Percentiles rank a stretch among this genome's conserved stretches.
These are phyloP conservation scores for Penicillium decumbens DNA, from an alignment of 2,329 filamentous ascomycete species.

Conservation along the genomic window DNA sequence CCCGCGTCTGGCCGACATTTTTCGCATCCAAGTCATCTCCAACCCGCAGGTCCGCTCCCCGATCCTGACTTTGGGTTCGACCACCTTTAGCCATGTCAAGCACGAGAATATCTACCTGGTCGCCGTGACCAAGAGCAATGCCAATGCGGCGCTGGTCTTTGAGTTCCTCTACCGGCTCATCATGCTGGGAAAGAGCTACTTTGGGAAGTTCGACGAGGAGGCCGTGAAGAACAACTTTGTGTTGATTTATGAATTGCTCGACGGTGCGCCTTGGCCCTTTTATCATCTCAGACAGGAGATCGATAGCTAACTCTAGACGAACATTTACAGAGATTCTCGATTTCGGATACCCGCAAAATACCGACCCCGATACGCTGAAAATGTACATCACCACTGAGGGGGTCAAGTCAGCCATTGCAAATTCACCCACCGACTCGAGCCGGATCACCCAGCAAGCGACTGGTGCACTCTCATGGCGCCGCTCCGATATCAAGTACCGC, in stretches of 20 bases:
- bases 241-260: conserved; percentile 91
- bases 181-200: conserved; percentile 86
- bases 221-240: conserved; percentile 99
- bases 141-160: conserved; percentile 95
- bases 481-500: conserved; percentile 96
- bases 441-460: conserved; percentile 99
- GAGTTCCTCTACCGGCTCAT: conserved; percentile 95
- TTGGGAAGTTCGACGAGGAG: conserved; percentile 98
- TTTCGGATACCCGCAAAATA: conserved; percentile 98
- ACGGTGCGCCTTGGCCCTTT: conserved; percentile 55
- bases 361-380: conserved; percentile 95
- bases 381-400: conserved; percentile 99
- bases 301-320: background rate
- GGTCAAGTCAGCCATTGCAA: conserved; percentile 73
- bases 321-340: conserved; percentile 77
- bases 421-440: conserved; percentile 76
- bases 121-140: conserved; percentile 97
- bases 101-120: conserved; percentile 99
- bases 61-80: conserved; percentile 93
- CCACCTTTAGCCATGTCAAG: conserved; percentile 98
- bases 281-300: background rate
- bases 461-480: conserved; percentile 91
- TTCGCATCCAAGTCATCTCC: conserved; percentile 98
- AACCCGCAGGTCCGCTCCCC: conserved; percentile 96
- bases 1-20: conserved; percentile 94